A percentile compares a stretch with the other conserved stretches of the same genome.
phyloP scores from a whole-genome alignment of 1,139 yeast genomes.

The Candida glucosophila region DNA sequence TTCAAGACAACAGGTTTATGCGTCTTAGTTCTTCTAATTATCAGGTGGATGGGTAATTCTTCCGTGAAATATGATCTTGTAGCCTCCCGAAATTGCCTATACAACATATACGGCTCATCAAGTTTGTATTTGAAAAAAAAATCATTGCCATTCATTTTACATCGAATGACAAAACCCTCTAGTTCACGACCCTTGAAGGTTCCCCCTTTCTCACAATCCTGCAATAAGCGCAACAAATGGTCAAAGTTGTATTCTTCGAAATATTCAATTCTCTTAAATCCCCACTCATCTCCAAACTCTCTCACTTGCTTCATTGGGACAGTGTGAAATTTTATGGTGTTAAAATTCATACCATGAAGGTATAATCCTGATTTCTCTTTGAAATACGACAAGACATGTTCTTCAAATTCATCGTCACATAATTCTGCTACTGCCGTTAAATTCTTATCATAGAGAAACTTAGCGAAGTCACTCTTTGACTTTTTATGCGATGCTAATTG shows the following conservation, averaged over 20 bases:
- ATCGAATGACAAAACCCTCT: slow-evolving; percentile 90
- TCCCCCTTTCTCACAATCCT: slow-evolving; percentile 57
- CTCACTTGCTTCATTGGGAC: slow-evolving; percentile 52
- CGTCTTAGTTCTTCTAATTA: slow-evolving; percentile 31
- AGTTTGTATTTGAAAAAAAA: slow-evolving; percentile 90
- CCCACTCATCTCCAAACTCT: slow-evolving; percentile 59
- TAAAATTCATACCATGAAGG: slow-evolving; percentile 78
- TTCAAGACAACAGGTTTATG: slow-evolving; percentile 56
- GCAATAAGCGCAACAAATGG: slow-evolving; percentile 43
- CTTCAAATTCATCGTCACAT: slow-evolving; percentile 92
- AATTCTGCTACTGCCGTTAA: slow-evolving; percentile 86
- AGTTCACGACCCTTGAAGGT: slow-evolving; percentile 63
- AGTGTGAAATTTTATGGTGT: slow-evolving; percentile 57
- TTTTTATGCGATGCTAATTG: slow-evolving; percentile 41
- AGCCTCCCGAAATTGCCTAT: slow-evolving; percentile 84
- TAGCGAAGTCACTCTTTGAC: slow-evolving; percentile 45
- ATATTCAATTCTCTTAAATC: slow-evolving; percentile 53
- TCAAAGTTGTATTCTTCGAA: slow-evolving; percentile 27
- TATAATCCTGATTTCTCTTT: slow-evolving; percentile 70
- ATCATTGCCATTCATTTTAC: slow-evolving; percentile 24
- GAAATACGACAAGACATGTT: slow-evolving; percentile 77
- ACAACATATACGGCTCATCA: slow-evolving; percentile 89
- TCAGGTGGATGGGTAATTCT: slow-evolving; percentile 28
- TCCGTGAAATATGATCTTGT: slow-evolving; percentile 52
- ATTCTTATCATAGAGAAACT: slow-evolving; percentile 38